Conservation (phyloP, 2,329 filamentous ascomycete genomes). For the Pseudogymnoascus destructans region DNA sequence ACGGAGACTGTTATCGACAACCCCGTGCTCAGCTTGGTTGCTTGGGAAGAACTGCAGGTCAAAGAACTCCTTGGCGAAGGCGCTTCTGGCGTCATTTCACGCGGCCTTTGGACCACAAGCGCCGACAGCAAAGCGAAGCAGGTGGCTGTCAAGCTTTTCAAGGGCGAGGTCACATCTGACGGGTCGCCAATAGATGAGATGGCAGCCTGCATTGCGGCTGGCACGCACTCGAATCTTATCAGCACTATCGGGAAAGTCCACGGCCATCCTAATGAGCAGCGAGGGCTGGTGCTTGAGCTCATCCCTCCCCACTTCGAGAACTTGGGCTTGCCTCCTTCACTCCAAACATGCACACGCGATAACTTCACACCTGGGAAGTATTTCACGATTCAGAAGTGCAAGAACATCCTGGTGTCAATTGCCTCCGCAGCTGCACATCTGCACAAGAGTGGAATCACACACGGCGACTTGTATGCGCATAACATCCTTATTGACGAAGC, state of each 20-base stretch:
- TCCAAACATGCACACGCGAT: constrained; percentile 35
- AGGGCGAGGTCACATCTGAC: constrained; percentile 34
- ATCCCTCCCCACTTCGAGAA: constrained; percentile 32
- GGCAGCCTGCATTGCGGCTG: constrained; percentile 34
- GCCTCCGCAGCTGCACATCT: constrained; percentile 33
- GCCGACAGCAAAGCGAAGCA: constrained; percentile 23
- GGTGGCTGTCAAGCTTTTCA: constrained; percentile 38
- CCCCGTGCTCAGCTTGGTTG: constrained; percentile 27
- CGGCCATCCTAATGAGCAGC: constrained; percentile 29
- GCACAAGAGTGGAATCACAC: constrained; percentile 31
- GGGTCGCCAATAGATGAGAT: constrained; percentile 37
- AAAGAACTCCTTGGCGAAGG: constrained; percentile 32
- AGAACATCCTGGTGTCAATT: constrained; percentile 30
- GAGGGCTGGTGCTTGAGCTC: constrained; percentile 35
- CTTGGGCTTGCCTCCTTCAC: constrained; percentile 32
- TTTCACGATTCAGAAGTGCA: constrained; percentile 24
- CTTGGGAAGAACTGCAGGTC: constrained; percentile 31
- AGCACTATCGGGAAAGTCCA: constrained; percentile 33
- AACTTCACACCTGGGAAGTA: constrained; percentile 26
- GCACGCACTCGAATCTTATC: constrained; percentile 34
- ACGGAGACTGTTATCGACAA: constrained; percentile 12
- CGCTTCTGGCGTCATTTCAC: constrained; percentile 35
- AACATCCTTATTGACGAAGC: constrained; percentile 32
- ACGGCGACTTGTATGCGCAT: constrained; percentile 37
- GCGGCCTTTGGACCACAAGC: constrained; percentile 26